Base-by-base conservation (phyloP, 768 basidiomycete species). In the Lactarius trivialis region DNA sequence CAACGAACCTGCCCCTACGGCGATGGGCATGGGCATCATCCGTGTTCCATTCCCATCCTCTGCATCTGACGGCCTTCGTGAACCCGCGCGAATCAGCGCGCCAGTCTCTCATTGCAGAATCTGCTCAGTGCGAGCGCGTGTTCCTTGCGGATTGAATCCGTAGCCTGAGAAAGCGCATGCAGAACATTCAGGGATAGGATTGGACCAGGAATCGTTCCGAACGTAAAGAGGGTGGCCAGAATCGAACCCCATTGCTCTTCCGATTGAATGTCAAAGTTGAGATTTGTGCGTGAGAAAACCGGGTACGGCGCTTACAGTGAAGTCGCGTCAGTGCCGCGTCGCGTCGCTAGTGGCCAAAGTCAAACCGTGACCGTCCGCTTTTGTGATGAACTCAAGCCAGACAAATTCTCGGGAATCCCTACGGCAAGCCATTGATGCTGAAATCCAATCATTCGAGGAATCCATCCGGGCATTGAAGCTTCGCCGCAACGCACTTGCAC, bases 101-200 rank as follows among this genome's bases (percentile, higher is more conserved):
- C 21, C 41, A 55, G 28, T 69, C 76, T 33, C 75, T 77, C 56
- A 78, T 74, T 62, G 70, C 78, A 7, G 87, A 91, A 66, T 82
- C 85, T 19, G 73, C 71, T 21, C 84, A 82, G 71, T 65, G 21
- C 53, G 3, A 17, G 45, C 7, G 26, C 52, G 4, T 52, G 52
- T 34, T 11, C 41, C 4, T n/a, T n/a, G n/a, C n/a, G n/a, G n/a
- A n/a, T n/a, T n/a, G n/a, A n/a, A n/a, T n/a, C n/a, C n/a, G n/a
- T n/a, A n/a, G n/a, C n/a, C n/a, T n/a, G n/a, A n/a, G n/a, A n/a
- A n/a, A n/a, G n/a, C n/a, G 6, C 6, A 30, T 30, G 30, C 6
- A 30, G 30, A 30, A 30, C 30, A 30, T 30, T 30, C 30, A 30
- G 30, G 3, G 30, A 30, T 30, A 6, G 30, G 2, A 30, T 30